phyloP scores from a whole-genome alignment of 768 basidiomycete genomes.

The Pulveroboletus sp. region DNA sequence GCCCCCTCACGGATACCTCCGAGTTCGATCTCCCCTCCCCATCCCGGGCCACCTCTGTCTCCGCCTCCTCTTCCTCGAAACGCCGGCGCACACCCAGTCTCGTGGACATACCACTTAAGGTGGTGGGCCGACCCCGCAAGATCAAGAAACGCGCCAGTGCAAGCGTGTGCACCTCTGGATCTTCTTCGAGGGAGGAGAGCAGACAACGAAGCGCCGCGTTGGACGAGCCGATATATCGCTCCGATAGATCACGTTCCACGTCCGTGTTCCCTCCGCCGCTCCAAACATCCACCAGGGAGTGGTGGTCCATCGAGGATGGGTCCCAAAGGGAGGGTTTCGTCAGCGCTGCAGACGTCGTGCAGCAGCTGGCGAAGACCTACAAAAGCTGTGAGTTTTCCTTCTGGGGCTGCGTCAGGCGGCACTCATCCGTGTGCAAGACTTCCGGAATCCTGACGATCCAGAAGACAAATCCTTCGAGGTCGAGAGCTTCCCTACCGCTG shows the following conservation, averaged over 20 bases:
- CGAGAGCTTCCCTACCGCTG: slow-evolving; percentile 58
- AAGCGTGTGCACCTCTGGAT: slow-evolving; percentile 26
- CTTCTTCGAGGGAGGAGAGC: slow-evolving; percentile 45
- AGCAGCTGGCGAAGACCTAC: slow-evolving; percentile 59
- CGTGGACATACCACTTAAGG: background rate
- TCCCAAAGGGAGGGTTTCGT: slow-evolving; percentile 48
- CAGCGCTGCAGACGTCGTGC: slow-evolving; percentile 65
- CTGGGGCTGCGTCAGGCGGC: background rate
- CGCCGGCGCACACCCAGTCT: slow-evolving; percentile 17
- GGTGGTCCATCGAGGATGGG: slow-evolving; percentile 55
- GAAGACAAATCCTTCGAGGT: slow-evolving; percentile 62
- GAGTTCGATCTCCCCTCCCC: slow-evolving; percentile 12
- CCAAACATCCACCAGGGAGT: slow-evolving; percentile 29
- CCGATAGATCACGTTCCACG: slow-evolving; percentile 61
- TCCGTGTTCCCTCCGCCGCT: slow-evolving; percentile 42
- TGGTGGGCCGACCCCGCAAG: slow-evolving; percentile 15
- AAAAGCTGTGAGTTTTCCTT: slow-evolving; percentile 53
- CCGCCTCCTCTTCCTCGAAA: slow-evolving; percentile 26
- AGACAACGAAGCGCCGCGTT: slow-evolving; percentile 37
- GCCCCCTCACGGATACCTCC: slow-evolving; percentile 24
- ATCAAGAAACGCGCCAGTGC: slow-evolving; percentile 24
- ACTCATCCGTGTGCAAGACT: slow-evolving; percentile 45
- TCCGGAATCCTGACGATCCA: slow-evolving; percentile 62
- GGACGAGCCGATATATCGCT: slow-evolving; percentile 52
- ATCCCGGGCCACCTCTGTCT: slow-evolving; percentile 19